Percentiles rank a stretch among this genome's conserved stretches.
Evolutionary conservation across 495 filamentous ascomycete genomes (phyloP).

Genomic region (Penicillium arizonense): DNA sequence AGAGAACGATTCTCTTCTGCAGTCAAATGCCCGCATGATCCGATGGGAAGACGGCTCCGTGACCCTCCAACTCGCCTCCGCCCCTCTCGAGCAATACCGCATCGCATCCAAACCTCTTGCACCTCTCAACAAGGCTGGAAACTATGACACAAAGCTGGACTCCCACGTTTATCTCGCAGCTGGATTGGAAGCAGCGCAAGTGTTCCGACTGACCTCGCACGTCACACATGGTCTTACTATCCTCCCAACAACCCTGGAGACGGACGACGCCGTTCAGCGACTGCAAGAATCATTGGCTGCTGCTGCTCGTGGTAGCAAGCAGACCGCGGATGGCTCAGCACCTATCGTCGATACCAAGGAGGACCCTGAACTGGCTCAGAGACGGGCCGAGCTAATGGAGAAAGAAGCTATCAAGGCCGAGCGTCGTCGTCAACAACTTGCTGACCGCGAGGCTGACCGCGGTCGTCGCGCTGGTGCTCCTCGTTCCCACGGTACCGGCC

Average conservation of each 20-base stretch:
- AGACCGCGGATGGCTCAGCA: conserved; percentile 57
- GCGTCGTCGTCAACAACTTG: conserved; percentile 64
- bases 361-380: conserved; percentile 79
- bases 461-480: conserved; percentile 49
- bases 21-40: conserved; percentile 75
- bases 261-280: conserved; percentile 74
- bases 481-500: conserved; percentile 51
- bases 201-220: conserved; percentile 76
- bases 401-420: conserved; percentile 67
- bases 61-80: conserved; percentile 71
- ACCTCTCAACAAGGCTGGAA: conserved; percentile 57
- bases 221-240: conserved; percentile 75
- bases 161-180: conserved; percentile 81
- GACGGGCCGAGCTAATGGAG: conserved; percentile 70
- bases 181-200: conserved; percentile 63
- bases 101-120: conserved; percentile 74
- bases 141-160: conserved; percentile 68
- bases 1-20: conserved; percentile 54
- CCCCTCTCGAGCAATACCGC: conserved; percentile 76
- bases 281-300: conserved; percentile 69
- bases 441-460: conserved; percentile 61
- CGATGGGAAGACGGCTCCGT: conserved; percentile 84
- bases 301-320: conserved; percentile 53
- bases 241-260: conserved; percentile 63
- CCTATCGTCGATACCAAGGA: conserved; percentile 60